A percentile compares a stretch with the other conserved stretches of the same genome.
Evolutionary conservation across 2,329 filamentous ascomycete species (phyloP).

Genomic region (Exophiala calicioides): DNA sequence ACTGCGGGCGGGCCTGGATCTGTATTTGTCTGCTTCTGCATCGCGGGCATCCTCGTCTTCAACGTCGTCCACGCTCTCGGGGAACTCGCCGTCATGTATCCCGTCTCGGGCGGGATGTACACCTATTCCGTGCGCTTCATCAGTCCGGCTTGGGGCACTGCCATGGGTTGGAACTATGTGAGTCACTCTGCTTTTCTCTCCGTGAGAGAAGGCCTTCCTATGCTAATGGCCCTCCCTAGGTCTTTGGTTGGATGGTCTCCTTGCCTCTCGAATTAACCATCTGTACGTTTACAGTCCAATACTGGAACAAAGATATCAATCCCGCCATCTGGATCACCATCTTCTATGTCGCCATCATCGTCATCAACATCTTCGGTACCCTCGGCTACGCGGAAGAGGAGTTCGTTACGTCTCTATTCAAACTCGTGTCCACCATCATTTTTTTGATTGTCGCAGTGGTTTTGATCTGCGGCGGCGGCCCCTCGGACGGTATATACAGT

Average conservation of each 20-base stretch:
- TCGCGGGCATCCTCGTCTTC: constrained; percentile 85
- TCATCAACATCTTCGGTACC: constrained; percentile 80
- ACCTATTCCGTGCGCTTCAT: constrained; percentile 89
- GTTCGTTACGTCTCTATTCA: constrained; percentile 77
- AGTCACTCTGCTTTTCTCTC: constrained; percentile 12
- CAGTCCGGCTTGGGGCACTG: constrained; percentile 65
- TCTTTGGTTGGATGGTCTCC: constrained; percentile 78
- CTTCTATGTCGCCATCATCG: constrained; percentile 70
- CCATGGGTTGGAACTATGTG: constrained; percentile 58
- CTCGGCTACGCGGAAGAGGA: constrained; percentile 83
- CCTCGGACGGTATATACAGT: constrained; percentile 37
- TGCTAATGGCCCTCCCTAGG: constrained; percentile 36
- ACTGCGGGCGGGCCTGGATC: constrained; percentile 71
- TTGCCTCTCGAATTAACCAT: constrained; percentile 81
- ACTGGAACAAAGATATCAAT: constrained; percentile 56
- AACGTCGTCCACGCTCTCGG: constrained; percentile 89
- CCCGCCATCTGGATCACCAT: constrained; percentile 63
- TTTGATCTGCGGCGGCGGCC: constrained; percentile 40
- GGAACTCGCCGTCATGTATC: constrained; percentile 86
- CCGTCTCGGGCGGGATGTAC: constrained; percentile 87
- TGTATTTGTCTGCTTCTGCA: constrained; percentile 71
- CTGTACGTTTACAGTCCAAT: constrained; percentile 73
- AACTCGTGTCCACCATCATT: constrained; percentile 55
- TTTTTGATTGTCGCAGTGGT: constrained; percentile 29
- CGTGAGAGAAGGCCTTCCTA: constrained; percentile 7